Evolutionary conservation across 139 green algal genomes (phyloP).

Genomic region (Ettlia oleoabundans): DNA sequence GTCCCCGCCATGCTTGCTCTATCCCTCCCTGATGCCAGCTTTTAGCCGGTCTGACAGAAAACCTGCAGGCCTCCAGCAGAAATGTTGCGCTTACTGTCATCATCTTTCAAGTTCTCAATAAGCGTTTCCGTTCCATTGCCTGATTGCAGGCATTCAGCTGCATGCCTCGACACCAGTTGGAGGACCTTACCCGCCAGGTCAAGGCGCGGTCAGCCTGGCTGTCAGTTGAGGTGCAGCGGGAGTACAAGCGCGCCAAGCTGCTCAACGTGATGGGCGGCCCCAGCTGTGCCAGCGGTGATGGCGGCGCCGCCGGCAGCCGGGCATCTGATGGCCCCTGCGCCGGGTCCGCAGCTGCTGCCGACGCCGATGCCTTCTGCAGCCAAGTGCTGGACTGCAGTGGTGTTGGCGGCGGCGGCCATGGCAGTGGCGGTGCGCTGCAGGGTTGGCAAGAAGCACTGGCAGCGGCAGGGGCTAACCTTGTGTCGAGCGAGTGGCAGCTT

Average conservation of each 20-base stretch:
- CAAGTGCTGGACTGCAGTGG: constrained; percentile 18
- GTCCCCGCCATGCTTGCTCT: no score
- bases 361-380: constrained; percentile 34
- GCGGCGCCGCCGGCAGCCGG: neutral
- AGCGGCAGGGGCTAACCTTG: neutral
- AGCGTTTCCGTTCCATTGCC: no score
- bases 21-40: no score
- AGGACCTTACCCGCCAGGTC: neutral
- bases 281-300: neutral
- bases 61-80: no score
- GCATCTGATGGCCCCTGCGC: no score
- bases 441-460: no score
- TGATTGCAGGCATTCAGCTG: constrained; percentile 30
- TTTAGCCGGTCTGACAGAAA: no score
- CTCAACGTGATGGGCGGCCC: constrained; percentile 30
- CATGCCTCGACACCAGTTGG: neutral
- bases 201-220: constrained; percentile 20
- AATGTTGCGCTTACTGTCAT: no score
- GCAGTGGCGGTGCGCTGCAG: neutral
- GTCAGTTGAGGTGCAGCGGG: constrained; percentile 23
- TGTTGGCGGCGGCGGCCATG: neutral
- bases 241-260: constrained; percentile 44
- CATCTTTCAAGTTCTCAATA: no score
- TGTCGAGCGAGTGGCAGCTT: neutral
- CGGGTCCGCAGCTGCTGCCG: neutral